phyloP scores from a whole-genome alignment of 2,329 filamentous ascomycete genomes.

The Colletotrichum plurivorum region DNA sequence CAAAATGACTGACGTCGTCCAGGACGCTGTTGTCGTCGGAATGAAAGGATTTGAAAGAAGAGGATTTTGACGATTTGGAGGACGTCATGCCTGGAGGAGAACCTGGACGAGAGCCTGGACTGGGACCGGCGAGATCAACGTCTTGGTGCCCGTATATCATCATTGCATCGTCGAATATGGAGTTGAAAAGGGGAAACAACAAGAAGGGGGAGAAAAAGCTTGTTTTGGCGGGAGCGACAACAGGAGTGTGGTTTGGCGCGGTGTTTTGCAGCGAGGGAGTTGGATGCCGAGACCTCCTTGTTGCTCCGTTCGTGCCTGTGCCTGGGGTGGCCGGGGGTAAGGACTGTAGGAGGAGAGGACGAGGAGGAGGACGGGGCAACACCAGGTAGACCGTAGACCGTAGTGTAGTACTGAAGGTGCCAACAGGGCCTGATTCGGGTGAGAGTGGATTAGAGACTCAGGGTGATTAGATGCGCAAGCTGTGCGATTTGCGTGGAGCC shows the following conservation, averaged over 20 bases:
- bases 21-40: conserved; percentile 80
- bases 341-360: not conserved
- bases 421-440: not conserved
- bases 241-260: not conserved
- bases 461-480: not conserved
- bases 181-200: conserved; percentile 19
- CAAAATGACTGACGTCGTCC: conserved; percentile 86
- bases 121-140: conserved; percentile 38
- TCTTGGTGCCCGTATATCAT: conserved; percentile 42
- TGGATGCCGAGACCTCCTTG: conserved; percentile 24
- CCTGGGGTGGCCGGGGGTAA: too few species aligned
- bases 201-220: conserved; percentile 30
- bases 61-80: conserved; percentile 93
- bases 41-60: conserved; percentile 82
- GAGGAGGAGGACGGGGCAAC: not conserved
- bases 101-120: conserved; percentile 60
- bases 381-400: too few species aligned
- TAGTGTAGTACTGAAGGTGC: not conserved
- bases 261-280: not conserved
- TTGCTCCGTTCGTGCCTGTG: not conserved
- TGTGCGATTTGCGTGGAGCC: not conserved
- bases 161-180: conserved; percentile 34
- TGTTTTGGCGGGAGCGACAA: conserved; percentile 27
- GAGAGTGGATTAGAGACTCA: not conserved
- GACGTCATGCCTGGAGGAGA: conserved; percentile 84